These are phyloP conservation scores for Botrytis tulipae DNA, from an alignment of 2,329 filamentous ascomycete genomes.

Conservation along the genomic window DNA sequence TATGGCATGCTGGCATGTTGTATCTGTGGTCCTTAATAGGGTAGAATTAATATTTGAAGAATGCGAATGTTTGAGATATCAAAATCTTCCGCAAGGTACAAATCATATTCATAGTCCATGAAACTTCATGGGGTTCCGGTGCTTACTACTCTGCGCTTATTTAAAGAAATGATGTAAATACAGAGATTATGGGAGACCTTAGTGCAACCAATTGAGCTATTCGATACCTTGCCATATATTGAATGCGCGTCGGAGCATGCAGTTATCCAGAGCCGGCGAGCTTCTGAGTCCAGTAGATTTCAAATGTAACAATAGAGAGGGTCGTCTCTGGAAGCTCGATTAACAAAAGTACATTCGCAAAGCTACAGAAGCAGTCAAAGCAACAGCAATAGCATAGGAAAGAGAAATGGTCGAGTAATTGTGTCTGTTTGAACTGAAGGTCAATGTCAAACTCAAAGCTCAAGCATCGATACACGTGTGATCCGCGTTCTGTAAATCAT, in stretches of 20 bases:
- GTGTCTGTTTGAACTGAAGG: neutral
- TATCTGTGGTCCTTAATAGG: neutral
- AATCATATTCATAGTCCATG: neutral
- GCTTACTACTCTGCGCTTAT: neutral
- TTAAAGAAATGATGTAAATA: neutral
- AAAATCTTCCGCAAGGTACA: neutral
- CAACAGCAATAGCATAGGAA: neutral
- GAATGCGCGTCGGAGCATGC: neutral
- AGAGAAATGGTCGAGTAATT: neutral
- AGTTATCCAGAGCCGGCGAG: constrained; percentile 1
- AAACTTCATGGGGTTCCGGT: neutral
- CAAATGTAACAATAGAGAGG: neutral
- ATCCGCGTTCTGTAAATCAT: neutral
- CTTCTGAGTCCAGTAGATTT: neutral
- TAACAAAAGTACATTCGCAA: too few relatives aligned
- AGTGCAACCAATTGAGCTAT: neutral
- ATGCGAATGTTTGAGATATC: neutral
- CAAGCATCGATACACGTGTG: neutral
- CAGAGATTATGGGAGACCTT: neutral
- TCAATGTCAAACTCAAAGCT: neutral
- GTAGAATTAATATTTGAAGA: neutral
- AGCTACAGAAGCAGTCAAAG: neutral
- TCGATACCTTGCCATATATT: neutral
- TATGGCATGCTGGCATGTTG: neutral
- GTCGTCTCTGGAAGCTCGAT: neutral